Evolutionary conservation across 176 grass and related monocot genomes (phyloP), one percentile per base, ranked within the genome.

Genomic region (Poa pratensis): DNA sequence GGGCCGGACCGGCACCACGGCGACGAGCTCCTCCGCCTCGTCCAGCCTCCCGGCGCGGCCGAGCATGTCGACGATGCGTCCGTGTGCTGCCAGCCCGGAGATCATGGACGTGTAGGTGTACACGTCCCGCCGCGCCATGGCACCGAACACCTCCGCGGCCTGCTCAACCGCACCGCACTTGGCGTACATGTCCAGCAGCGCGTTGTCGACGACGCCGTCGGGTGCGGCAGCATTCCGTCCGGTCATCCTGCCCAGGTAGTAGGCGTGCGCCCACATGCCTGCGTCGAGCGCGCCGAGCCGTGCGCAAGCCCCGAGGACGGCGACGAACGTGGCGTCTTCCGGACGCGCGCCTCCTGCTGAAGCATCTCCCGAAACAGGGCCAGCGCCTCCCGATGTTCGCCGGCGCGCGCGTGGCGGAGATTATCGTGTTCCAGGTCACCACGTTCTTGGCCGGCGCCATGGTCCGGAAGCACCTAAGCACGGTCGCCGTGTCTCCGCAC

Each of bases 341-440:
- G 90, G 90, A 11, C 59, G 34, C 11, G 60, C 19, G 7, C 55
- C 7, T 89, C 86, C 18, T 42, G 57, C 16, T 26, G 3, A 63
- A 91, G 88, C 95, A 97, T 94, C 75, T 81, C 62, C 22, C 65
- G 75, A 83, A 91, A 97, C 67, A 97, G 16, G 0, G 61, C 17
- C 48, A 97, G 49, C 27, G 86, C 90, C 32, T 67, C 61, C 32
- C 12, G 20, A 28, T 70, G 40, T 20, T 89, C 81, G 0, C 78
- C 81, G 6, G 86, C 78, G 39, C 83, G 65, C 0, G 53, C 39
- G 9, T 78, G 40, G 88, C 94, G 8, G 84, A 87, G 13, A 97
- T 89, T 43, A 94, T 94, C 10, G 94, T 87, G 83, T 97, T 97
- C 94, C 94, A 97, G 0, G 94, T 82, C n/a, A 90, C 85, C 19